Evolutionary conservation across 1,284 basidiomycete species (phyloP).

Genomic region (Tilletia caries): DNA sequence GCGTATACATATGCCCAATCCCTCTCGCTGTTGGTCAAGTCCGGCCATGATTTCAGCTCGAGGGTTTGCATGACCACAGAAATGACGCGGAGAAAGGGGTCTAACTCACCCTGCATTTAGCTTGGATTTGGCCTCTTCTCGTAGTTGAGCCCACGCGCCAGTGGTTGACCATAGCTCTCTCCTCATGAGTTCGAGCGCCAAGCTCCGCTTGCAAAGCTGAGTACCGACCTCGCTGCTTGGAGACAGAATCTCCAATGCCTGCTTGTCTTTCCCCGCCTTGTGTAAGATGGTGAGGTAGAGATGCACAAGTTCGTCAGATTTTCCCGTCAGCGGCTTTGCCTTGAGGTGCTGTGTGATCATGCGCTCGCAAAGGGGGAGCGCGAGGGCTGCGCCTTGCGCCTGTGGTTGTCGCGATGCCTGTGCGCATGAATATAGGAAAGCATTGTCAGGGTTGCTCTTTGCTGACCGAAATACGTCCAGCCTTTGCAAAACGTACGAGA

Average conservation of each 20-base stretch:
- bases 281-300: conserved; percentile 69
- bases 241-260: conserved; percentile 65
- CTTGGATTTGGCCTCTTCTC: conserved; percentile 64
- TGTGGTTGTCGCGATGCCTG: conserved; percentile 16
- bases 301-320: conserved; percentile 70
- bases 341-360: conserved; percentile 66
- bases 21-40: not conserved
- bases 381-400: conserved; percentile 60
- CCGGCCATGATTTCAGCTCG: not conserved
- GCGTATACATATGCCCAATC: conserved; percentile 21
- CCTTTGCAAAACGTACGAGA: conserved; percentile 51
- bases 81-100: conserved; percentile 6
- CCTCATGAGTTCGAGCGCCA: conserved; percentile 64
- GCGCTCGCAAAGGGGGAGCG: conserved; percentile 62
- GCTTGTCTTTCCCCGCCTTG: conserved; percentile 58
- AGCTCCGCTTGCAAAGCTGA: conserved; percentile 66
- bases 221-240: conserved; percentile 64
- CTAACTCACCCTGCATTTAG: conserved; percentile 44
- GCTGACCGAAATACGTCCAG: not conserved
- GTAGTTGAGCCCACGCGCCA: conserved; percentile 58
- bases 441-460: not conserved
- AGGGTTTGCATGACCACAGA: conserved; percentile 15
- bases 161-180: conserved; percentile 34
- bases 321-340: conserved; percentile 69
- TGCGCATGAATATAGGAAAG: not conserved